Evolutionary conservation across 2,329 filamentous ascomycete species (phyloP).

Genomic region (Penicillium thymicola): DNA sequence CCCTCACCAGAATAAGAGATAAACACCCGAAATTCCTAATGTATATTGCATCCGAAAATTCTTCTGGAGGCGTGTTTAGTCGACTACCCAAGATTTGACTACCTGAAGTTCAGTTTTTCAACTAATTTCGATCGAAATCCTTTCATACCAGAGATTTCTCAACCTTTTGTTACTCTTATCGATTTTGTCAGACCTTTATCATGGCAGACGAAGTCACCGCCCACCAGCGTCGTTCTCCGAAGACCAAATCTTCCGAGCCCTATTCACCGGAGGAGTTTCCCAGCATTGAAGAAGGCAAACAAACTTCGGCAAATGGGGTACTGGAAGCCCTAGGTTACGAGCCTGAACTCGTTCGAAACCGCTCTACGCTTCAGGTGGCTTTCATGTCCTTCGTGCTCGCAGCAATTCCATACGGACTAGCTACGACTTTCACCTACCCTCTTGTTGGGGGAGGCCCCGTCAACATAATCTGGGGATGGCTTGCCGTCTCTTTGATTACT

Average conservation of each 20-base stretch:
- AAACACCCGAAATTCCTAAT: background rate
- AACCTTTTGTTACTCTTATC: background rate
- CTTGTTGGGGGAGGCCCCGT: conserved; percentile 64
- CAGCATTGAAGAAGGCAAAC: conserved; percentile 11
- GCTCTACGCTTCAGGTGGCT: conserved; percentile 40
- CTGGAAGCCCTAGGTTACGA: conserved; percentile 57
- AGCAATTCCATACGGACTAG: conserved; percentile 64
- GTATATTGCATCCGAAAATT: background rate
- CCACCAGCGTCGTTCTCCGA: background rate
- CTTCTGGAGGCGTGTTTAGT: background rate
- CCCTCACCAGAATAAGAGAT: background rate
- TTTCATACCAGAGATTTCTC: rapidly evolving
- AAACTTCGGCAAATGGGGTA: conserved; percentile 14
- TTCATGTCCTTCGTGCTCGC: conserved; percentile 61
- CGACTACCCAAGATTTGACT: background rate
- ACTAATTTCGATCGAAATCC: background rate
- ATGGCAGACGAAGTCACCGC: conserved; percentile 5
- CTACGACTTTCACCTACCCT: conserved; percentile 65
- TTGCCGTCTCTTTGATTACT: conserved; percentile 60
- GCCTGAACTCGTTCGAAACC: conserved; percentile 59
- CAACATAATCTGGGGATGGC: conserved; percentile 67
- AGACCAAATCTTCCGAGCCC: background rate
- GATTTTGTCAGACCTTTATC: background rate
- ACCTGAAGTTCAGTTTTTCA: background rate
- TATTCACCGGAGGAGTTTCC: conserved; percentile 1